A percentile compares a stretch with the other conserved stretches of the same genome.
Conservation (phyloP, 1,284 basidiomycete species). For the Agroathelia rolfsii region DNA sequence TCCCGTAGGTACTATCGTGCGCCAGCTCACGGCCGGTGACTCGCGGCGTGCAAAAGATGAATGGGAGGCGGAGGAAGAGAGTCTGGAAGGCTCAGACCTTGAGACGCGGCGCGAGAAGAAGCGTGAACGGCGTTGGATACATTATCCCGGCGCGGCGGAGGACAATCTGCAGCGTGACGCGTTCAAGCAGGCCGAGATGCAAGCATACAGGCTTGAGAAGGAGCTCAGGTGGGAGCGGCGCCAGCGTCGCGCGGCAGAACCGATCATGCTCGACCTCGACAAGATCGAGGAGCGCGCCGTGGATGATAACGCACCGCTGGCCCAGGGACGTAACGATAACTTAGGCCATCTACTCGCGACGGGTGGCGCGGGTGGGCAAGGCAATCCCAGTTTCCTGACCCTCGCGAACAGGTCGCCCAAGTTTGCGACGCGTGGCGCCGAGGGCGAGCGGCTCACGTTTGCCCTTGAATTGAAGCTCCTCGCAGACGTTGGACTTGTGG, state of each 20-base stretch:
- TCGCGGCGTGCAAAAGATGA: constrained; percentile 49
- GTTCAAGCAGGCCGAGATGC: constrained; percentile 67
- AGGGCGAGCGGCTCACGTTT: constrained; percentile 77
- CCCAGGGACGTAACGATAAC: constrained; percentile 47
- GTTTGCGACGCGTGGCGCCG: constrained; percentile 71
- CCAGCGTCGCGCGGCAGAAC: constrained; percentile 30
- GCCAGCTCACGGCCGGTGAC: constrained; percentile 60
- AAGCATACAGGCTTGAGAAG: constrained; percentile 55
- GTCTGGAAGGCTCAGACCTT: constrained; percentile 32
- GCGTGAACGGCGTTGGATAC: constrained; percentile 66
- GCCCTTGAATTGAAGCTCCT: constrained; percentile 91
- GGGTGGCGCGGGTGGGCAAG: constrained; percentile 81
- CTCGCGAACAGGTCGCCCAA: constrained; percentile 66
- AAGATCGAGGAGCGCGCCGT: constrained; percentile 33
- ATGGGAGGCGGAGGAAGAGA: constrained; percentile 61
- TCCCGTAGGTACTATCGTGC: constrained; percentile 82
- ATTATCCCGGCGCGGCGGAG: constrained; percentile 64
- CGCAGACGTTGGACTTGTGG: constrained; percentile 92
- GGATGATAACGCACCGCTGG: constrained; percentile 54
- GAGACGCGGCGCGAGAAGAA: constrained; percentile 45
- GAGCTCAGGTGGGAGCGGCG: constrained; percentile 38
- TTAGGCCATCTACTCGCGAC: constrained; percentile 64
- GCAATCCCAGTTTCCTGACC: constrained; percentile 82
- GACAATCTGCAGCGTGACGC: constrained; percentile 53
- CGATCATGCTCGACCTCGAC: constrained; percentile 53